Percentiles rank a stretch among this genome's conserved stretches.
These are phyloP conservation scores for Punctularia strigosozonata DNA, from an alignment of 768 basidiomycete species.

Conservation along the genomic window DNA sequence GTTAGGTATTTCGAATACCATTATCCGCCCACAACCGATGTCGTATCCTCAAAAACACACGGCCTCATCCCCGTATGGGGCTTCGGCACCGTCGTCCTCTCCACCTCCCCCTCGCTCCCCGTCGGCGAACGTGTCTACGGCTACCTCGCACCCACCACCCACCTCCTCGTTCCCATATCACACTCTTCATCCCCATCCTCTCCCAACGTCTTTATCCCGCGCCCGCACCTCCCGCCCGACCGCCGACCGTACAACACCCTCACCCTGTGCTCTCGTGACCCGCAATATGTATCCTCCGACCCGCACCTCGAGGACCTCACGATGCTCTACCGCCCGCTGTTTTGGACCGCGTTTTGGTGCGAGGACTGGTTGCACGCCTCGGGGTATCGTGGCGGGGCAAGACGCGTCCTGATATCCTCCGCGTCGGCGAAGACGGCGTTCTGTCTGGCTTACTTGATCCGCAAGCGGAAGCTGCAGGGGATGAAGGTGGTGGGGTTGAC, in stretches of 20 bases:
- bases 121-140: conserved; percentile 55
- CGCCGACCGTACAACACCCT: conserved; percentile 61
- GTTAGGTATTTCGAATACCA: conserved; percentile 65
- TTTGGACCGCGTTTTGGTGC: conserved; percentile 70
- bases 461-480: conserved; percentile 25
- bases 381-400: conserved; percentile 35
- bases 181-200: conserved; percentile 34
- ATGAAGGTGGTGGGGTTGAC: conserved; percentile 46
- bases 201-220: conserved; percentile 49
- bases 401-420: conserved; percentile 46
- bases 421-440: conserved; percentile 68
- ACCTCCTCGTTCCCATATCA: conserved; percentile 42
- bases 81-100: conserved; percentile 45
- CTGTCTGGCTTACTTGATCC: conserved; percentile 49
- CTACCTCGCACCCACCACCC: conserved; percentile 45
- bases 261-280: conserved; percentile 43
- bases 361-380: conserved; percentile 55
- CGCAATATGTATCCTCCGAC: conserved; percentile 38
- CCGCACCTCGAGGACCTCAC: conserved; percentile 43
- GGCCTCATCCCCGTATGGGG: conserved; percentile 67
- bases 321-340: conserved; percentile 63
- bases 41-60: conserved; percentile 35
- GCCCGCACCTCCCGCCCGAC: conserved; percentile 53
- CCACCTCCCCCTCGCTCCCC: conserved; percentile 34
- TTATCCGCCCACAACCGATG: conserved; percentile 26